phyloP scores from a whole-genome alignment of 1,284 basidiomycete genomes.

The Singerocomus rubriflavus region DNA sequence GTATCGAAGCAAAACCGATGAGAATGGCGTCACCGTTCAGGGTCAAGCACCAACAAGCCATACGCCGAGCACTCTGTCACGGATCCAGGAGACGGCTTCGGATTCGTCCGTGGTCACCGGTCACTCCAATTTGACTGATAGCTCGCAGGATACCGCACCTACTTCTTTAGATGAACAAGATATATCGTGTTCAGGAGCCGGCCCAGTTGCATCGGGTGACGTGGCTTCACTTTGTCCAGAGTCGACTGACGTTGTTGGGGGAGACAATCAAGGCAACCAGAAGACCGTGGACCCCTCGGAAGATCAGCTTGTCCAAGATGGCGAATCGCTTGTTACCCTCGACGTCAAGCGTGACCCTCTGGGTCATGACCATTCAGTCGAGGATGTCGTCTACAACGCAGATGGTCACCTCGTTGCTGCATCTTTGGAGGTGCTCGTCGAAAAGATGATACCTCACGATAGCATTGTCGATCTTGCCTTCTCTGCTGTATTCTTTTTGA shows the following conservation, averaged over 20 bases:
- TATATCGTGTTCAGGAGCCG: slow-evolving; percentile 23
- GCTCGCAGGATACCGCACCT: slow-evolving; percentile 45
- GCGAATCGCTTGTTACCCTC: slow-evolving; percentile 49
- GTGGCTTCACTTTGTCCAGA: slow-evolving; percentile 40
- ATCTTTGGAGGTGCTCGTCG: slow-evolving; percentile 83
- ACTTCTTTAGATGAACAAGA: slow-evolving; percentile 47
- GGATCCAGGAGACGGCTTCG: slow-evolving; percentile 31
- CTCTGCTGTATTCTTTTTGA: slow-evolving; percentile 88
- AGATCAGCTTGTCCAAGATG: slow-evolving; percentile 54
- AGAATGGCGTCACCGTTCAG: slow-evolving; percentile 57
- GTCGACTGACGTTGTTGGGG: slow-evolving; percentile 50
- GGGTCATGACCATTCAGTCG: slow-evolving; percentile 67
- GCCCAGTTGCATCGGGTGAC: slow-evolving; percentile 6
- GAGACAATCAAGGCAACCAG: slow-evolving; percentile 44
- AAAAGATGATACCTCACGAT: slow-evolving; percentile 96
- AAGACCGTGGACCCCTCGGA: slow-evolving; percentile 39
- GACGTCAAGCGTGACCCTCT: slow-evolving; percentile 49
- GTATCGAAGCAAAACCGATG: slow-evolving; percentile 36
- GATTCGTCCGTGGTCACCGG: slow-evolving; percentile 33
- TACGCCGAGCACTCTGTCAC: slow-evolving; percentile 18
- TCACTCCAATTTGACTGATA: slow-evolving; percentile 40
- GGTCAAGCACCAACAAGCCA: slow-evolving; percentile 36
- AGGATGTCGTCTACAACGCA: slow-evolving; percentile 87
- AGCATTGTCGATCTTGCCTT: slow-evolving; percentile 84
- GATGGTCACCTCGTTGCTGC: slow-evolving; percentile 92